These are phyloP conservation scores for Erysiphe neolycopersici DNA, from an alignment of 2,329 filamentous ascomycete species.

Conservation along the genomic window DNA sequence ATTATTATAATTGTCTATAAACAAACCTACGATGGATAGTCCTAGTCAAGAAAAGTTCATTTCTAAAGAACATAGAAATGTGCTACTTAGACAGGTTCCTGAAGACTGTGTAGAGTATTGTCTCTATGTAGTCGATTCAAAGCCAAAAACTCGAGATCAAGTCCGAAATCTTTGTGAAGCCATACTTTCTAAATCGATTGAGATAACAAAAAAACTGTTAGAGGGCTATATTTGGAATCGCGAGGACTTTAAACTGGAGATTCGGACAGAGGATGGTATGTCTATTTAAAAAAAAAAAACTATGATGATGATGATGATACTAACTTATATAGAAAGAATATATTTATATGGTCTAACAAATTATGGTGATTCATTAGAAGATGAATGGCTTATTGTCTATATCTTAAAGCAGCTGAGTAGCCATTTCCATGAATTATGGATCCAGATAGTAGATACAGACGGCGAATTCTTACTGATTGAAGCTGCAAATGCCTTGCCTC, in stretches of 20 bases:
- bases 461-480: slow-evolving; percentile 91
- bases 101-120: slow-evolving; percentile 76
- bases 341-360: slow-evolving; percentile 55
- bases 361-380: slow-evolving; percentile 83
- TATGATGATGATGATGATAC: not conserved
- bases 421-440: slow-evolving; percentile 48
- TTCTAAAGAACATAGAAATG: slow-evolving; percentile 29
- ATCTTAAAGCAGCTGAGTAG: slow-evolving; percentile 58
- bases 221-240: slow-evolving; percentile 89
- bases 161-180: slow-evolving; percentile 39
- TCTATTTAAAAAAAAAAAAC: not conserved
- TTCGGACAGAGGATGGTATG: slow-evolving; percentile 30
- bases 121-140: slow-evolving; percentile 40
- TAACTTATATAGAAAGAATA: slow-evolving; percentile 18
- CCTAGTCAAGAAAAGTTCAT: too few species aligned
- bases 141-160: slow-evolving; percentile 24
- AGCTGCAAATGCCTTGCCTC: slow-evolving; percentile 63
- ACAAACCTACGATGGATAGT: too few species aligned
- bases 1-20: too few species aligned
- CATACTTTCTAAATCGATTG: slow-evolving; percentile 40
- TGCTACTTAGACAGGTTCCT: slow-evolving; percentile 35
- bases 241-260: slow-evolving; percentile 40
- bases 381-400: slow-evolving; percentile 93
- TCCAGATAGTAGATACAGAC: slow-evolving; percentile 61
- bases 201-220: slow-evolving; percentile 36